A percentile compares a stretch with the other conserved stretches of the same genome.
Conservation (phyloP, 768 basidiomycete genomes). For the Trametes sanguinea region DNA sequence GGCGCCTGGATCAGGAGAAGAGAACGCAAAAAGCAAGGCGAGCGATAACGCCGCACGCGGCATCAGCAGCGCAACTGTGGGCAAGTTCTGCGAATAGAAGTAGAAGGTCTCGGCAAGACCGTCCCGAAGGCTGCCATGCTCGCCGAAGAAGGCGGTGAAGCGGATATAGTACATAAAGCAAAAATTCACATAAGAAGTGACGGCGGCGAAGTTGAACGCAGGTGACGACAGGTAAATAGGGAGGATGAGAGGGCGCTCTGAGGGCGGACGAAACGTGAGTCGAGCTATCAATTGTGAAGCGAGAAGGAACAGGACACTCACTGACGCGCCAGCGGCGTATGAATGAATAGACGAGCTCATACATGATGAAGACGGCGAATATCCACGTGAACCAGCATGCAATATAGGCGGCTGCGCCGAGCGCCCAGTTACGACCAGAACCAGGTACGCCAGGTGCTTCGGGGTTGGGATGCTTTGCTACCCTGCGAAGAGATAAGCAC, state of each 20-base stretch:
- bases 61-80: constrained; percentile 78
- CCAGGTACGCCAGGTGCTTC: constrained; percentile 67
- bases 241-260: constrained; percentile 81
- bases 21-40: constrained; percentile 70
- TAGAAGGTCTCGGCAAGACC: constrained; percentile 83
- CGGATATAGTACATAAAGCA: constrained; percentile 84
- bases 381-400: constrained; percentile 81
- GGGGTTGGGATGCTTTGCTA: constrained; percentile 74
- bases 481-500: constrained; percentile 43
- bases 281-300: background rate
- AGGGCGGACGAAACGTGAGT: background rate
- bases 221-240: constrained; percentile 84
- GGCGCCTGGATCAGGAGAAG: constrained; percentile 48
- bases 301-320: constrained; percentile 45
- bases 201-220: constrained; percentile 70
- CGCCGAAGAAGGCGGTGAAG: constrained; percentile 59
- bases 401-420: constrained; percentile 81
- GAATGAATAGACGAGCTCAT: constrained; percentile 78
- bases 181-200: constrained; percentile 82
- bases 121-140: constrained; percentile 51
- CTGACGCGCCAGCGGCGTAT: constrained; percentile 76
- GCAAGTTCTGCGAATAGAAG: constrained; percentile 82
- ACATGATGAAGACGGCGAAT: constrained; percentile 69
- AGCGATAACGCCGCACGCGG: constrained; percentile 80
- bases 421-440: constrained; percentile 77